Evolutionary conservation across 2,329 filamentous ascomycete genomes (phyloP).

Genomic region (Ophiostoma tasmaniense): DNA sequence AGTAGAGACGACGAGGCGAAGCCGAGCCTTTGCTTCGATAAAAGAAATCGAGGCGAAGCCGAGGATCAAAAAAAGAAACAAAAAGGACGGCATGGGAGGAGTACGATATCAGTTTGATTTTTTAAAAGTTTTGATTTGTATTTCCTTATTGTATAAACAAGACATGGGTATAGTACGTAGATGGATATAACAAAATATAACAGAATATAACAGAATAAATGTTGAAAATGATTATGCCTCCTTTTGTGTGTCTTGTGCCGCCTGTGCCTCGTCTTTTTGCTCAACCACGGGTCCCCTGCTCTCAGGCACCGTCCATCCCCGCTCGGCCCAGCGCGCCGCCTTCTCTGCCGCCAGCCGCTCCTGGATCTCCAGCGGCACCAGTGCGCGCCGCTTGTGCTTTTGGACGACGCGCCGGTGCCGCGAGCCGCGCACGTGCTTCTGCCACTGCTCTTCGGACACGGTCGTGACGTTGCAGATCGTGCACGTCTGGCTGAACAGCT

Average conservation of each 20-base stretch:
- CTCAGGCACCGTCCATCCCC: not conserved
- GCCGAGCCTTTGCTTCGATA: not conserved
- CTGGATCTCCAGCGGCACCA: constrained; percentile 21
- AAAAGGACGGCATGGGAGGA: not conserved
- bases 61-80: not conserved
- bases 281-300: not conserved
- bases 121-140: constrained; percentile 1
- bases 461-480: constrained; percentile 61
- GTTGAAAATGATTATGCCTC: not conserved
- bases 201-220: not conserved
- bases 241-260: no score
- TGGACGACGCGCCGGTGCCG: constrained; percentile 29
- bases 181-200: not conserved
- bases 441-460: constrained; percentile 46
- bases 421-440: constrained; percentile 37
- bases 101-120: constrained; percentile 13
- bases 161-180: not conserved
- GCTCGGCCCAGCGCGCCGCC: not conserved
- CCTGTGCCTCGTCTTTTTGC: no score
- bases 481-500: constrained; percentile 54
- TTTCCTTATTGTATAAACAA: not conserved
- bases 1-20: not conserved
- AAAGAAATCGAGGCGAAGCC: not conserved
- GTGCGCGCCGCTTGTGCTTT: constrained; percentile 24
- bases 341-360: not conserved